Conservation (phyloP, 1,139 yeast genomes). For the Entelexis paramagnoliae region DNA sequence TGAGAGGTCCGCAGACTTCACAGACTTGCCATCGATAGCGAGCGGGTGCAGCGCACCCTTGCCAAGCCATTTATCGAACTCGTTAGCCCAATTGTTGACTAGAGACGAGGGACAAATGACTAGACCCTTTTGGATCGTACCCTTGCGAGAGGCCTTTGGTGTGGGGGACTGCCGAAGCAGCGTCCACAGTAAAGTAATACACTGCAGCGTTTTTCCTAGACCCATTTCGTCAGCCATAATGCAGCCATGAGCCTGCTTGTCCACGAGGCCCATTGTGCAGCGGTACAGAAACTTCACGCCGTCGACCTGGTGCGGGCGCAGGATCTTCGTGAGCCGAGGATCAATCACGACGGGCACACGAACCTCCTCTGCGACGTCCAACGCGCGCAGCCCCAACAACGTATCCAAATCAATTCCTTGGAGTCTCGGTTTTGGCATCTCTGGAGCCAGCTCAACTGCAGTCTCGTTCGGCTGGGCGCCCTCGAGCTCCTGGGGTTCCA, state of each 20-base stretch:
- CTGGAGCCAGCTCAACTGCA: not conserved
- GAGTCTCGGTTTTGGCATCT: not conserved
- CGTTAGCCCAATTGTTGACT: conserved; percentile 97
- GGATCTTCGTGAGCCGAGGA: conserved; percentile 69
- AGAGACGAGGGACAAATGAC: conserved; percentile 93
- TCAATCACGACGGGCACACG: conserved; percentile 95
- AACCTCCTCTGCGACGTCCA: conserved; percentile 46
- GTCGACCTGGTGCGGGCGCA: conserved; percentile 93
- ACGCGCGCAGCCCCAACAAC: conserved; percentile 60
- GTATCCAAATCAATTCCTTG: conserved; percentile 60
- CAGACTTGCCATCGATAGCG: conserved; percentile 79
- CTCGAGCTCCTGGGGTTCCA: not conserved
- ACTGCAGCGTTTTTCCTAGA: conserved; percentile 88
- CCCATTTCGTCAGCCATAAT: conserved; percentile 99
- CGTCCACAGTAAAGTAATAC: conserved; percentile 91
- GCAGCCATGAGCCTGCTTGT: conserved; percentile 84
- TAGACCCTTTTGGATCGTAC: conserved; percentile 78
- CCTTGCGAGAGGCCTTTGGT: conserved; percentile 48
- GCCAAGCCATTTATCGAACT: conserved; percentile 90
- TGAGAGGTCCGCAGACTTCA: conserved; percentile 44
- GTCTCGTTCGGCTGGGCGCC: not conserved
- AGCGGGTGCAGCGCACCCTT: conserved; percentile 79
- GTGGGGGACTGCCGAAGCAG: conserved; percentile 72
- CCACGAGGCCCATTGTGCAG: conserved; percentile 82
- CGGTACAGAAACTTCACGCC: conserved; percentile 86